Percentiles rank a stretch among this genome's conserved stretches.
phyloP scores from a whole-genome alignment of 192 early-diverging fungal genomes.

The Spizellomyces sp. region DNA sequence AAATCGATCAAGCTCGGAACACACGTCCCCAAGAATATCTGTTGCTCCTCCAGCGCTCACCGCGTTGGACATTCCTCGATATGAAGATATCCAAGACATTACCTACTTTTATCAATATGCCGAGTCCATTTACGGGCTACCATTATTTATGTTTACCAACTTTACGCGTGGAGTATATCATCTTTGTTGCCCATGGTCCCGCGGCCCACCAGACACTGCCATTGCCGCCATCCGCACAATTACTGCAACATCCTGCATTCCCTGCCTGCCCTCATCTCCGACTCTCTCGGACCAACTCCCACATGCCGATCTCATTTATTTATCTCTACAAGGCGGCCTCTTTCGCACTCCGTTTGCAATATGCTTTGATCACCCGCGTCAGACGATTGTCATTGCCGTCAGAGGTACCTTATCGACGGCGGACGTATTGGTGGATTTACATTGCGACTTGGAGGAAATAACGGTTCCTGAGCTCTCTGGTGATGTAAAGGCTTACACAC shows the following conservation, averaged over 20 bases:
- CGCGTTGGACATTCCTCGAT: background rate
- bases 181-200: constrained; percentile 39
- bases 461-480: constrained; percentile 8
- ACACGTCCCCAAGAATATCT: background rate
- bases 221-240: constrained; percentile 28
- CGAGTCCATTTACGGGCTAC: constrained; percentile 52
- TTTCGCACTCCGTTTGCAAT: constrained; percentile 52
- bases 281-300: constrained; percentile 25
- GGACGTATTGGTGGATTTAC: constrained; percentile 53
- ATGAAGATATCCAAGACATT: constrained; percentile 32
- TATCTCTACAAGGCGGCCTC: constrained; percentile 41
- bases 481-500: constrained; percentile 25
- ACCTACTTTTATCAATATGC: constrained; percentile 44
- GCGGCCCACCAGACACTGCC: constrained; percentile 11
- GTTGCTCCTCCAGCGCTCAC: background rate
- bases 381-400: constrained; percentile 49
- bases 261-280: constrained; percentile 25
- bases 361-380: constrained; percentile 43
- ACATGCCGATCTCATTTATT: constrained; percentile 43
- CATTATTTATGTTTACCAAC: constrained; percentile 48
- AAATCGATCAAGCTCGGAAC: background rate
- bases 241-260: constrained; percentile 18
- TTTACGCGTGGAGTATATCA: constrained; percentile 27
- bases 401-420: constrained; percentile 53
- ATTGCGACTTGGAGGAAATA: constrained; percentile 41